phyloP scores from a whole-genome alignment of 1,139 yeast species.

The Yamadazyma songkhlaensis region DNA sequence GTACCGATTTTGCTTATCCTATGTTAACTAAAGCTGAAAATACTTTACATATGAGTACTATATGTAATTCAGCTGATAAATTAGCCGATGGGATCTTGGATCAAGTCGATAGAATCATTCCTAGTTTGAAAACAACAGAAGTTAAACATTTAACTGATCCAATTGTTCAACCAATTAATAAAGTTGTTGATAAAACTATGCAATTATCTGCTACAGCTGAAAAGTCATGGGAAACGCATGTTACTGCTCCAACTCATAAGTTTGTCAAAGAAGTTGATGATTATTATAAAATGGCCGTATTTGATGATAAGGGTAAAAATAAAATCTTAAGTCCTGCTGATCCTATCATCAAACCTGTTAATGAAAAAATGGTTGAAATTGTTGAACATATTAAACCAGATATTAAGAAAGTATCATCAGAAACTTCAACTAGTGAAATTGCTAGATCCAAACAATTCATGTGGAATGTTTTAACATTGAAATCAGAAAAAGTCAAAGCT shows the following conservation, averaged over 20 bases:
- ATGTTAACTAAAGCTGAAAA: slow-evolving; percentile 6
- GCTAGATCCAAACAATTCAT: slow-evolving; percentile 46
- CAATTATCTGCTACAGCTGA: slow-evolving; percentile 15
- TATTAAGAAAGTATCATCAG: slow-evolving; percentile 38
- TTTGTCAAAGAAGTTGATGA: slow-evolving; percentile 38
- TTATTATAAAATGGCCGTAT: slow-evolving; percentile 33
- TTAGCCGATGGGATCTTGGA: slow-evolving; percentile 31
- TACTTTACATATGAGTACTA: not conserved
- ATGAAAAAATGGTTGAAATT: slow-evolving; percentile 47
- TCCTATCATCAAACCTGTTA: slow-evolving; percentile 61
- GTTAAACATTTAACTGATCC: slow-evolving; percentile 41
- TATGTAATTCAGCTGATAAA: slow-evolving; percentile 24
- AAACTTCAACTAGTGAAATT: slow-evolving; percentile 49
- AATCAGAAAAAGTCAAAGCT: not conserved
- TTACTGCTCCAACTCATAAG: slow-evolving; percentile 39
- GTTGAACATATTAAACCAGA: slow-evolving; percentile 41
- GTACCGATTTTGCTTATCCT: slow-evolving; percentile 5
- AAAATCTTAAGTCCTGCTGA: slow-evolving; percentile 59
- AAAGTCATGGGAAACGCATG: slow-evolving; percentile 20
- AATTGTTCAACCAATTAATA: slow-evolving; percentile 36
- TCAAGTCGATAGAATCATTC: slow-evolving; percentile 32
- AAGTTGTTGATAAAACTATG: slow-evolving; percentile 6
- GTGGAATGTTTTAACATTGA: slow-evolving; percentile 29
- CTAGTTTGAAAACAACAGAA: slow-evolving; percentile 37
- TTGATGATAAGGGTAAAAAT: slow-evolving; percentile 61